Percentiles rank a stretch among this genome's conserved stretches.
Evolutionary conservation across 768 basidiomycete genomes (phyloP).

Genomic region (Leccinellum albellum): DNA sequence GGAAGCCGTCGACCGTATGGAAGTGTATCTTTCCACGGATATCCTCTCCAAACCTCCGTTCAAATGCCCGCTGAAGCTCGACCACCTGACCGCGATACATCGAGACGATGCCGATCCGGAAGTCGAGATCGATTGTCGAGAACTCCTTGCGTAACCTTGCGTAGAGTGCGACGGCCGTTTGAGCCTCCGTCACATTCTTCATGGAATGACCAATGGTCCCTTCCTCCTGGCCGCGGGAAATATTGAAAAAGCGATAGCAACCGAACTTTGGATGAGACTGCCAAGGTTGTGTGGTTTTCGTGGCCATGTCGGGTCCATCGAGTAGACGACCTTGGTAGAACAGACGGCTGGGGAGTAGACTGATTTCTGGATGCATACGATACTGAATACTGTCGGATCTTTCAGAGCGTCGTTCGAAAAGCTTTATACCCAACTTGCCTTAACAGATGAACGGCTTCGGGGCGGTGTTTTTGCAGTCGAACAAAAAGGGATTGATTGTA

Average conservation of each 20-base stretch:
- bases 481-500: slow-evolving; percentile 96
- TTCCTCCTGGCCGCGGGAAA: slow-evolving; percentile 62
- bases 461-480: slow-evolving; percentile 73
- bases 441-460: slow-evolving; percentile 85
- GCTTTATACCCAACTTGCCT: slow-evolving; percentile 49
- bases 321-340: slow-evolving; percentile 80
- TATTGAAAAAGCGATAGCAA: slow-evolving; percentile 86
- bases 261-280: slow-evolving; percentile 75
- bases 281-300: slow-evolving; percentile 83
- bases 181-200: slow-evolving; percentile 70
- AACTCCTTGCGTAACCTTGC: slow-evolving; percentile 65
- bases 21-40: slow-evolving; percentile 79
- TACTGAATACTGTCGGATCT: slow-evolving; percentile 80
- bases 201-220: slow-evolving; percentile 59
- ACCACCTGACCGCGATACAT: slow-evolving; percentile 92
- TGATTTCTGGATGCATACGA: slow-evolving; percentile 98
- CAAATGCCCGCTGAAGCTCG: slow-evolving; percentile 70
- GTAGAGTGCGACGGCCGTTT: slow-evolving; percentile 75
- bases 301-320: slow-evolving; percentile 87
- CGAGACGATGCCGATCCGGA: slow-evolving; percentile 70
- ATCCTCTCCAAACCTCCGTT: slow-evolving; percentile 63
- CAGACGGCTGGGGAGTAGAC: slow-evolving; percentile 77
- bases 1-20: slow-evolving; percentile 98
- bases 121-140: slow-evolving; percentile 48
- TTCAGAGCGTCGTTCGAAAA: neutral